Percentiles rank a stretch among this genome's conserved stretches.
Evolutionary conservation across 2,329 filamentous ascomycete genomes (phyloP).

Genomic region (Penicillium sp.): DNA sequence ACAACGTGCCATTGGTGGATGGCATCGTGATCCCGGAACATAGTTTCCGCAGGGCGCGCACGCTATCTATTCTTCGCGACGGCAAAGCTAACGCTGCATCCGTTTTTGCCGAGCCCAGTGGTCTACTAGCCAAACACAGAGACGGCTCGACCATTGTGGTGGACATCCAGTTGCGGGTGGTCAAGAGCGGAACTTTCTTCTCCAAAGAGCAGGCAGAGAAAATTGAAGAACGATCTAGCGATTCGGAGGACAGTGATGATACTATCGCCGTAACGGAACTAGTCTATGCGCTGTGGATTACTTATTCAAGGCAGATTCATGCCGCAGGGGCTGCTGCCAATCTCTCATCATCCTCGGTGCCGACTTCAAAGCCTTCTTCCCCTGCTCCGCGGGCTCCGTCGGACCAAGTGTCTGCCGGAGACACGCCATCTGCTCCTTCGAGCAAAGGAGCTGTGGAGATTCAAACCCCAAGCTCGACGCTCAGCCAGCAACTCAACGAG

Average conservation of each 20-base stretch:
- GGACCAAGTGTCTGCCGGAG: constrained; percentile 48
- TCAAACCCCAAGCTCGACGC: constrained; percentile 41
- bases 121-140: constrained; percentile 76
- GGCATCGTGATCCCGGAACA: constrained; percentile 97
- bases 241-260: constrained; percentile 41
- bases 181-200: constrained; percentile 72
- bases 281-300: constrained; percentile 94
- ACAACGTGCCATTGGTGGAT: constrained; percentile 74
- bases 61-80: constrained; percentile 75
- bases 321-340: constrained; percentile 60
- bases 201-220: constrained; percentile 56
- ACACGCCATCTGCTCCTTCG: constrained; percentile 16
- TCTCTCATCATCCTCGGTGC: constrained; percentile 49
- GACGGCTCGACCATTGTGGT: constrained; percentile 90
- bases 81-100: constrained; percentile 71
- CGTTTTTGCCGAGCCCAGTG: constrained; percentile 76
- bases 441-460: constrained; percentile 28
- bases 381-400: constrained; percentile 74
- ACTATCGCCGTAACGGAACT: constrained; percentile 61
- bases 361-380: constrained; percentile 59
- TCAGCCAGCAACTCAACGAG: constrained; percentile 48
- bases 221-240: constrained; percentile 57
- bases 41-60: constrained; percentile 83
- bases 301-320: constrained; percentile 89
- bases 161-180: constrained; percentile 92